Evolutionary conservation across 768 basidiomycete species (phyloP), one percentile per base, ranked within the genome.

Genomic region (Termitomyces sp.): DNA sequence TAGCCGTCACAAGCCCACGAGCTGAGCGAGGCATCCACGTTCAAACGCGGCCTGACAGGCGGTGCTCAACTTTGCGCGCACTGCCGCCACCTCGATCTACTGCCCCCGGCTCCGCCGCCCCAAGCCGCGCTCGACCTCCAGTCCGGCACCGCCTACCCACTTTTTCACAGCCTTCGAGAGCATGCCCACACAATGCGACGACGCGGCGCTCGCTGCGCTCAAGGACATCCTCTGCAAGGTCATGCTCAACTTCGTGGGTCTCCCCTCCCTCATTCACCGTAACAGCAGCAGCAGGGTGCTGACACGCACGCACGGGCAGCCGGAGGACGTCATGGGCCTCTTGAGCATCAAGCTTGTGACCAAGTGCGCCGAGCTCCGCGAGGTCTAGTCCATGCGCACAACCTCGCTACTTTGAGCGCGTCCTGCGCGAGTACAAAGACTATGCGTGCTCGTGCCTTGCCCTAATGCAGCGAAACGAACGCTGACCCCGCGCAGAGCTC

Each of bases 181-280:
- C 54, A 78, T 94, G 64, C 84, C 85, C 44, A 71, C 85, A 2
- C 89, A 93, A 58, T 93, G 89, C 20, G 88, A 93, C 63, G 82
- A 85, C 44, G 79, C 74, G 0, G 93, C 94, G 1, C 77, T 97
- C 20, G 84, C 82, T 1, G 93, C 94, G 5, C 78, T 99, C 64
- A 98, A 99, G 74, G 98, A 99, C 73, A 97, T 98, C 16, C 72
- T 98, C 48, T 99, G 96, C 74, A 98, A 99, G 71, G 88, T 98
- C 70, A 99, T 99, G 96, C 79, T 98, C 63, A 94, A 94, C 68
- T 71, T 96, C 69, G 95, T 96, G 60, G 63, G 87, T 79, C 16
- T 18, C 36, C 13, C 12, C 23, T 23, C 23, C 23, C 23, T 23
- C 23, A 23, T 23, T 23, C 23, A 23, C 23, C 23, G 23, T 23